Evolutionary conservation across 495 filamentous ascomycete species (phyloP), one percentile per base, ranked within the genome.

Genomic region (Aspergillus avenaceus): DNA sequence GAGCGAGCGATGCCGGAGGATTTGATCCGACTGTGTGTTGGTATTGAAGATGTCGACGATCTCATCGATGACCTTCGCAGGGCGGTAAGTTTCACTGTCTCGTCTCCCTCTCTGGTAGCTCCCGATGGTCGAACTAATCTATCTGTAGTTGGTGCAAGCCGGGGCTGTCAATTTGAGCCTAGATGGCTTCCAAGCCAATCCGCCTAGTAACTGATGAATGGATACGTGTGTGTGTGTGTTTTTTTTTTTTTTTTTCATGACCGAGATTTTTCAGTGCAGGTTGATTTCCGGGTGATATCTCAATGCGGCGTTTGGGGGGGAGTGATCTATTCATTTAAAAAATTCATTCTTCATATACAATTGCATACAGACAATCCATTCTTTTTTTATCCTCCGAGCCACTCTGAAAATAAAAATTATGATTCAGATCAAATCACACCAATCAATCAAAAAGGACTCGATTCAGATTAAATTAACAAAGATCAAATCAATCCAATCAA

Each of bases 1-100:
- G 92, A 98, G 71, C 78, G 93, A 55, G 83, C 85, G 43, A 85
- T 98, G 81, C 93, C 93, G 14, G 93, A 98, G 70, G 93, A 98
- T 69, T 83, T 98, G 36, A 97, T 98, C 50, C 75, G 93, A 47
- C 67, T 98, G 52, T 98, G 93, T 67, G 90, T 98, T 27, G 93
- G 93, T 23, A 98, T 98, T 65, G 93, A 98, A 63, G 95, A 98
- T 70, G 84, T 77, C 8, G 82, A 90, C 59, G 93, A 98, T 72
- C 62, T 98, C 61, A 90, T 97, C 62, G 93, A 97, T 61, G 93
- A 98, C 73, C 72, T 98, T 55, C 83, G 80, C 48, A 80, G 88
- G 48, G 92, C 93, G 52, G 88, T 96, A 83, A 77, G 90, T 87
- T 45, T 34, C 59, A 45, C 53, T 18, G 29, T 42, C 9, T n/a